Evolutionary conservation across 148 eudicot species (phyloP), one percentile per base, ranked within the genome.

Genomic region (Arbutus unedo): DNA sequence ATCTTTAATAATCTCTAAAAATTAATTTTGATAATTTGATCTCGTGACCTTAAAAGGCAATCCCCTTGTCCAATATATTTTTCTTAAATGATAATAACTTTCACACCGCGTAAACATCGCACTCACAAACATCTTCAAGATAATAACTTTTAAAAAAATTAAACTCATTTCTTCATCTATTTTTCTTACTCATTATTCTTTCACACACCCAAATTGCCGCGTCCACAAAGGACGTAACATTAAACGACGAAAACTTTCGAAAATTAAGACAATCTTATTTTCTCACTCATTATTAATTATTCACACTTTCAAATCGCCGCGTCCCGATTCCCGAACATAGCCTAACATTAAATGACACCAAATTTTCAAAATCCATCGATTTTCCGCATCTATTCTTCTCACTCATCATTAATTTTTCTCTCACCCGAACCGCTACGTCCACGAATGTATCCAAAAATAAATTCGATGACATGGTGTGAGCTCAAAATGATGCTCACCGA

Each of bases 301-400:
- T 25, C 71, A 66, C 44, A 25, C 43, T 5, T 11, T 66, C 43
- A 43, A 66, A 25, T 43, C 71, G 71, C 44, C 43, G 43, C 71
- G 71, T 11, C 71, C 71, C 25, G 16, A 66, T n/a, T n/a, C n/a
- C n/a, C n/a, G n/a, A 11, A 25, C 11, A 15, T 15, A 5, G 1
- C 0, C 38, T 9, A 50, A 10, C 2, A 66, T 66, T 66, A 2
- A 66, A 66, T 64, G 70, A 64, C 14, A 8, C 14, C 23, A 23
- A 9, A 38, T 23, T 64, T 64, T 25, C 41, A 41, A 25, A 25
- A 57, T 3, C 38, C 38, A 1, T 66, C 71, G 44, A 66, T 66
- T 66, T 66, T 66, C 71, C 71, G 71, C 43, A 66, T 66, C 71
- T 66, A 14, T 64, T 66, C 71, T 25, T 66, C 71, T 66, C 71